These are phyloP conservation scores for Gardenia jasminoides DNA, from an alignment of 257 asterid species.

Conservation along the genomic window DNA sequence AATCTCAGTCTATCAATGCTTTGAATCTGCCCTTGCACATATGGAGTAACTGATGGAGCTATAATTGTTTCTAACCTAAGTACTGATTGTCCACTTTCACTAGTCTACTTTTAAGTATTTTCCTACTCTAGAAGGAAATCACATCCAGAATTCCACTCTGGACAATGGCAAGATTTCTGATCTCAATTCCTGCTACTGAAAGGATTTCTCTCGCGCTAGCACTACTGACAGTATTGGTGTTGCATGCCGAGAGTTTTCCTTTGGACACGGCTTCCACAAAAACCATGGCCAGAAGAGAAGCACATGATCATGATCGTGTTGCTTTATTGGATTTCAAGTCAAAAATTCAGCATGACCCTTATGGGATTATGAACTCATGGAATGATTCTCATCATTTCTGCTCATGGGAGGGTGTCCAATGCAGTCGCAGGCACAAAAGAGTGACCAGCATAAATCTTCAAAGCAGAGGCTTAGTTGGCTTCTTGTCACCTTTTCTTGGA, in stretches of 20 bases:
- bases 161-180: not conserved
- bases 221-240: not conserved
- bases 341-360: not conserved
- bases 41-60: too few species aligned
- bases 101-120: too few species aligned
- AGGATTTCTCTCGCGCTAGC: not conserved
- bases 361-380: not conserved
- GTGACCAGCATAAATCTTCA: not conserved
- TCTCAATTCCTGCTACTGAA: not conserved
- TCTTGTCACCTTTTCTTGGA: not conserved
- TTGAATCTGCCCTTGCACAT: too few species aligned
- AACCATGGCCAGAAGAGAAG: not conserved
- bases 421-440: not conserved
- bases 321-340: not conserved
- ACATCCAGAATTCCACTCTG: not conserved
- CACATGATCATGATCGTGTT: not conserved
- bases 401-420: not conserved
- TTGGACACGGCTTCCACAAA: not conserved
- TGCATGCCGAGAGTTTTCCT: not conserved
- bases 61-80: too few species aligned
- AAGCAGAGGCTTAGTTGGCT: not conserved
- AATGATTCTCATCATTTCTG: not conserved
- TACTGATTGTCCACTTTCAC: too few species aligned
- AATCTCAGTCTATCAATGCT: too few species aligned
- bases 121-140: not conserved